phyloP scores from a whole-genome alignment of 257 asterid species.

The Vinca minor region DNA sequence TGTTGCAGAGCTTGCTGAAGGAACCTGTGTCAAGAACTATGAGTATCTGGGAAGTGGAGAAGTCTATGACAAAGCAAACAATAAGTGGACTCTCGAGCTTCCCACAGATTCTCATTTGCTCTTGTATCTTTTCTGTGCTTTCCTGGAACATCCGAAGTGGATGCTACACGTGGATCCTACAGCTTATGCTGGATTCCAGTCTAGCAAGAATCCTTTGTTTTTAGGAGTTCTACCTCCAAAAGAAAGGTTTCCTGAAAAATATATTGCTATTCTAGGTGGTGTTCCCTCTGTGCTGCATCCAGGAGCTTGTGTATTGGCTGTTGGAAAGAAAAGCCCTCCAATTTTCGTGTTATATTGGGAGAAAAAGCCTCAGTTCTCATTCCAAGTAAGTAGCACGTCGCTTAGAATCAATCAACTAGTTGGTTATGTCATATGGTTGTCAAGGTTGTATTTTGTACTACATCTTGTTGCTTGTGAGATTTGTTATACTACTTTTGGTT shows the following conservation, averaged over 20 bases:
- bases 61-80: conserved; percentile 51
- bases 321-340: conserved; percentile 88
- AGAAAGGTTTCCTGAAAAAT: conserved; percentile 90
- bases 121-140: conserved; percentile 85
- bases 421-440: background rate
- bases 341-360: conserved; percentile 81
- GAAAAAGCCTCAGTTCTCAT: conserved; percentile 82
- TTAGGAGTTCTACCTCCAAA: conserved; percentile 86
- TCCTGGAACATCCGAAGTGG: conserved; percentile 92
- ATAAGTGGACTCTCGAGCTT: conserved; percentile 72
- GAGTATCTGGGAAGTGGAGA: conserved; percentile 83
- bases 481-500: background rate
- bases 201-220: conserved; percentile 85
- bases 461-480: conserved; percentile 1
- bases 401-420: background rate
- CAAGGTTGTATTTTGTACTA: no score
- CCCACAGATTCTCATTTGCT: conserved; percentile 91
- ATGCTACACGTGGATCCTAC: conserved; percentile 94
- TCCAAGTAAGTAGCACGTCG: conserved; percentile 56
- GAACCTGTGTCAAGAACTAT: conserved; percentile 85
- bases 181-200: conserved; percentile 64
- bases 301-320: conserved; percentile 82
- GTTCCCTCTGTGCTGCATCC: conserved; percentile 87
- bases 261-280: conserved; percentile 64
- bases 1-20: conserved; percentile 77